These are phyloP conservation scores for Linum lewisii DNA, from an alignment of 345 rosid genomes.

Conservation along the genomic window DNA sequence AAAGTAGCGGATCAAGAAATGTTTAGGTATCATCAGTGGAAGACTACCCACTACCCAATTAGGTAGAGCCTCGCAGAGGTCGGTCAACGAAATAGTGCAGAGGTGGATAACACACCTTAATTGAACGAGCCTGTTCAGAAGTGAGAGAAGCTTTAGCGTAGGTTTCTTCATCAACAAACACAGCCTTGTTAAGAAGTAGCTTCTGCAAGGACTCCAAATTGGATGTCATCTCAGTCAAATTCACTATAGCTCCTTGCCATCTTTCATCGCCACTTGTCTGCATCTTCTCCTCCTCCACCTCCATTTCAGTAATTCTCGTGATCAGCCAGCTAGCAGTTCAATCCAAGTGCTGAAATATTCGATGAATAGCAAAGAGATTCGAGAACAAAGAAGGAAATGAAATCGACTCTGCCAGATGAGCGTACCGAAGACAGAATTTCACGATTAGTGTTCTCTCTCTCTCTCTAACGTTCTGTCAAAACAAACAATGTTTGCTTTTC, in stretches of 20 bases:
- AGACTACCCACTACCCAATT: no score
- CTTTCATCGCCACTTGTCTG: conserved; percentile 40
- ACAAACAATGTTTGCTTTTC: no score
- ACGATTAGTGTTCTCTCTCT: no score
- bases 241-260: conserved; percentile 77
- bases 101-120: conserved; percentile 41
- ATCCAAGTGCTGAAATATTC: no score
- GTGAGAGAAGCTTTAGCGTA: conserved; percentile 79
- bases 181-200: conserved; percentile 78
- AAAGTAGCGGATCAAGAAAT: not conserved
- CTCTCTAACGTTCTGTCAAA: no score
- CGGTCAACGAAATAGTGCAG: not conserved
- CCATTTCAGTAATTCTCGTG: conserved; percentile 13
- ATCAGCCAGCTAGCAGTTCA: not conserved
- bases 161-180: conserved; percentile 84
- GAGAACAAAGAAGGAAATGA: no score
- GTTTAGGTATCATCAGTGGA: no score
- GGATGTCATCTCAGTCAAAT: conserved; percentile 74
- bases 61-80: no score
- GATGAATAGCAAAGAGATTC: no score
- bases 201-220: conserved; percentile 84
- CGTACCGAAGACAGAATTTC: no score
- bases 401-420: no score
- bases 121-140: conserved; percentile 84
- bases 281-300: conserved; percentile 40